phyloP scores from a whole-genome alignment of 768 basidiomycete species.

The Podaxis carcinomalis region DNA sequence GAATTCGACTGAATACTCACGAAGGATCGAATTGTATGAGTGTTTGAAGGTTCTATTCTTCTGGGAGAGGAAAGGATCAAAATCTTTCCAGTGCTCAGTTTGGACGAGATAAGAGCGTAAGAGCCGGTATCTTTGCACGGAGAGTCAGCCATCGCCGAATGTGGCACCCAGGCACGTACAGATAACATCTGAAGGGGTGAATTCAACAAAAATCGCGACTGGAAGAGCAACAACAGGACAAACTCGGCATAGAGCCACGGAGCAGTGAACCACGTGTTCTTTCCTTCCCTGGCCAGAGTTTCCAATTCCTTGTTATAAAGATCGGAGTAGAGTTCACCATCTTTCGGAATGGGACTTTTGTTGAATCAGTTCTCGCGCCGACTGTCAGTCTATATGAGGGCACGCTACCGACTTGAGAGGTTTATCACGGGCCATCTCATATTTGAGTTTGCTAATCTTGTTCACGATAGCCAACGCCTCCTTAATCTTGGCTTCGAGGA shows the following conservation, averaged over 20 bases:
- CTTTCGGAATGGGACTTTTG: conserved; percentile 62
- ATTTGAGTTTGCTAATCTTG: conserved; percentile 73
- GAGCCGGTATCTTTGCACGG: conserved; percentile 66
- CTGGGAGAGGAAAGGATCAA: conserved; percentile 80
- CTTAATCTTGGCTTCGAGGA: conserved; percentile 41
- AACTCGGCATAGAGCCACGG: conserved; percentile 98
- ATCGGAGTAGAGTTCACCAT: conserved; percentile 65
- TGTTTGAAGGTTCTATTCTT: conserved; percentile 82
- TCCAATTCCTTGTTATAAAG: conserved; percentile 77
- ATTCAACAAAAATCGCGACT: neutral
- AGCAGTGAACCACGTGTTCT: conserved; percentile 83
- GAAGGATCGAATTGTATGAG: conserved; percentile 71
- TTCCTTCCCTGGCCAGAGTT: conserved; percentile 36
- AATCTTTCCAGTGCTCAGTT: conserved; percentile 65
- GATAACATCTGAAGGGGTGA: neutral
- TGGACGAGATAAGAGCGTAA: conserved; percentile 68
- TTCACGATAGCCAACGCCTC: conserved; percentile 81
- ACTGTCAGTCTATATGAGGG: neutral
- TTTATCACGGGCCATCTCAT: conserved; percentile 81
- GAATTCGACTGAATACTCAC: conserved; percentile 38
- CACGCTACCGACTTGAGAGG: conserved; percentile 50
- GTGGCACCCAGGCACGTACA: neutral
- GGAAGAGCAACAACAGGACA: conserved; percentile 23
- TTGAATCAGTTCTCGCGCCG: neutral
- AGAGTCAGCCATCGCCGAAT: neutral